Percentiles rank a stretch among this genome's conserved stretches.
These are phyloP conservation scores for Clavispora santaluciae DNA, from an alignment of 805 yeast genomes.

Conservation along the genomic window DNA sequence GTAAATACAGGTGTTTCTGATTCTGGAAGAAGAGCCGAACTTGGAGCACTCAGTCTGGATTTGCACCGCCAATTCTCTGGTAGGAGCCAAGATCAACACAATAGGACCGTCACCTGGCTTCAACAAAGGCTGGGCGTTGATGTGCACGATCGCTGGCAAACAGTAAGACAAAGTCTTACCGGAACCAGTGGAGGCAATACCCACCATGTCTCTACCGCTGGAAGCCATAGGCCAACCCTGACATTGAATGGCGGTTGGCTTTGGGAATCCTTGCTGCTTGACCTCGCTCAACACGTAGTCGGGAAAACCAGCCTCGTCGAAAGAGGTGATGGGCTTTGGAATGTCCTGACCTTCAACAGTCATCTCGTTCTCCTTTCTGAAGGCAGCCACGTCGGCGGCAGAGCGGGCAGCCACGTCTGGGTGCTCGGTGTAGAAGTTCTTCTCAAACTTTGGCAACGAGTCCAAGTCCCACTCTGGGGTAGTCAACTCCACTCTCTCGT, in stretches of 20 bases:
- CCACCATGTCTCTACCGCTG: conserved; percentile 97
- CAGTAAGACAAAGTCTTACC: conserved; percentile 98
- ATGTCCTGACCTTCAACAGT: conserved; percentile 75
- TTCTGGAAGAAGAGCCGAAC: conserved; percentile 87
- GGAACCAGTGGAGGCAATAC: conserved; percentile 98
- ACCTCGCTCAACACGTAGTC: conserved; percentile 87
- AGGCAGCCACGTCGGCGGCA: conserved; percentile 64
- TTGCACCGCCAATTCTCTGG: conserved; percentile 98
- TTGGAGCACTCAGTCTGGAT: conserved; percentile 94
- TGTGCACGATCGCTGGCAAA: conserved; percentile 94
- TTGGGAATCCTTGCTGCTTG: conserved; percentile 85
- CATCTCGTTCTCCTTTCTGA: conserved; percentile 86
- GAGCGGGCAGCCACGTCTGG: conserved; percentile 71
- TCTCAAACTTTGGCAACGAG: conserved; percentile 82
- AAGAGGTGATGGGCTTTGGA: conserved; percentile 88
- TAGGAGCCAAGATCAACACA: conserved; percentile 93
- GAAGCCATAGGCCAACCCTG: conserved; percentile 99
- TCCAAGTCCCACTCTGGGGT: conserved; percentile 80
- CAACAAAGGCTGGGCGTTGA: conserved; percentile 94
- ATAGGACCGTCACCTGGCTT: conserved; percentile 96
- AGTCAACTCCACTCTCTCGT: conserved; percentile 45
- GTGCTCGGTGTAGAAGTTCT: conserved; percentile 89
- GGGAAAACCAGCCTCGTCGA: conserved; percentile 98
- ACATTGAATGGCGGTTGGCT: conserved; percentile 95
- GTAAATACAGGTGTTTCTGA: conserved; percentile 94